Percentiles rank a stretch among this genome's conserved stretches.
Evolutionary conservation across 148 eudicot species (phyloP).

Genomic region (Salicornia ramosissima): DNA sequence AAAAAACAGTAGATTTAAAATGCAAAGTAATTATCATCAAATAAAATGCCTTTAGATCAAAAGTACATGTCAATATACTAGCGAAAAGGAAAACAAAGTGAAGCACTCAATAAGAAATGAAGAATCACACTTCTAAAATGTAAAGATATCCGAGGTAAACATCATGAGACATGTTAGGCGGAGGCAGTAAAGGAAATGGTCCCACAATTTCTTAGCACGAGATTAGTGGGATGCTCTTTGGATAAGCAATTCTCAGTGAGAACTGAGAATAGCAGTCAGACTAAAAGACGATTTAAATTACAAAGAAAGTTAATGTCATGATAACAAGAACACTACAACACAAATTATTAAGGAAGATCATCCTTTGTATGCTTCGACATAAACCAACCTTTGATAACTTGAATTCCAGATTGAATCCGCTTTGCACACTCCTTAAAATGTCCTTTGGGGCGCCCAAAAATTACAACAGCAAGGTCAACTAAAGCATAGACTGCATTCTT

Average conservation of each 20-base stretch:
- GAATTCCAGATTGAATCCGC: constrained; percentile 80
- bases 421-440: constrained; percentile 83
- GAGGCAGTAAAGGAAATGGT: neutral
- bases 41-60: neutral
- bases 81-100: neutral
- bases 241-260: neutral
- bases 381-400: constrained; percentile 63
- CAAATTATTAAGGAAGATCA: neutral
- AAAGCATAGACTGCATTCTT: constrained; percentile 85
- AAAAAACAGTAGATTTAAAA: constrained; percentile 6
- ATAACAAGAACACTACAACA: neutral
- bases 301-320: neutral
- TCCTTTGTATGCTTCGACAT: neutral
- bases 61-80: neutral
- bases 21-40: neutral
- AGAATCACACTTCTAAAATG: neutral
- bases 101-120: neutral
- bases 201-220: neutral
- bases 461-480: constrained; percentile 78
- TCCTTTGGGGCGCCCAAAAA: constrained; percentile 89
- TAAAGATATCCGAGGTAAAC: neutral
- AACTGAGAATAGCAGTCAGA: neutral
- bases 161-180: neutral
- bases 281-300: neutral
- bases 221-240: neutral